Percentiles rank a stretch among this genome's conserved stretches.
Conservation (phyloP, 192 early-diverging fungal species). For the Entomortierella beljakovae region DNA sequence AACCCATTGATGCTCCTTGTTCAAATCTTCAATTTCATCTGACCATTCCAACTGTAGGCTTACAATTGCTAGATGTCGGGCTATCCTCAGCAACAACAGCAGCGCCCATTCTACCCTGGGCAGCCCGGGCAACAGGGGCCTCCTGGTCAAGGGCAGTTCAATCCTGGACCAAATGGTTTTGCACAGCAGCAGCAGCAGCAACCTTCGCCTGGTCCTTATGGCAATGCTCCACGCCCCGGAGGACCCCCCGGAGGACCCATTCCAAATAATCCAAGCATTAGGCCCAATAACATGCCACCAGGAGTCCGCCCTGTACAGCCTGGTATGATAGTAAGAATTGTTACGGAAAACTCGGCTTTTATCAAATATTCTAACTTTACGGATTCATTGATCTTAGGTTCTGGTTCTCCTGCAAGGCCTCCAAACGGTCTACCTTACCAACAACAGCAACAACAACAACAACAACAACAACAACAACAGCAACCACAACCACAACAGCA, state of each 20-base stretch:
- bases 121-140: slow-evolving; percentile 20
- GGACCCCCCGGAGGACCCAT: slow-evolving; percentile 21
- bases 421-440: slow-evolving; percentile 15
- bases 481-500: slow-evolving; percentile 26
- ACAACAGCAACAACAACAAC: slow-evolving; percentile 21
- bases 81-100: slow-evolving; percentile 35
- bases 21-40: neutral
- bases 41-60: neutral
- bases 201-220: slow-evolving; percentile 18
- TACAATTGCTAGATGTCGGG: slow-evolving; percentile 18
- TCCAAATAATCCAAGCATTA: slow-evolving; percentile 12
- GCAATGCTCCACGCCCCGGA: slow-evolving; percentile 21
- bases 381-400: neutral
- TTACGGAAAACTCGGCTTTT: no score
- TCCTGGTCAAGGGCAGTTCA: slow-evolving; percentile 32
- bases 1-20: neutral
- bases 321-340: neutral
- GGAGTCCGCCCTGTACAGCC: slow-evolving; percentile 31
- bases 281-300: slow-evolving; percentile 24
- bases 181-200: slow-evolving; percentile 30
- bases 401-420: slow-evolving; percentile 16
- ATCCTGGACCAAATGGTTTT: slow-evolving; percentile 22
- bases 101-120: slow-evolving; percentile 34
- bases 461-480: slow-evolving; percentile 20
- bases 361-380: neutral